phyloP scores from a whole-genome alignment of 2,329 filamentous ascomycete genomes.

The Mycosphaerella arachidis region DNA sequence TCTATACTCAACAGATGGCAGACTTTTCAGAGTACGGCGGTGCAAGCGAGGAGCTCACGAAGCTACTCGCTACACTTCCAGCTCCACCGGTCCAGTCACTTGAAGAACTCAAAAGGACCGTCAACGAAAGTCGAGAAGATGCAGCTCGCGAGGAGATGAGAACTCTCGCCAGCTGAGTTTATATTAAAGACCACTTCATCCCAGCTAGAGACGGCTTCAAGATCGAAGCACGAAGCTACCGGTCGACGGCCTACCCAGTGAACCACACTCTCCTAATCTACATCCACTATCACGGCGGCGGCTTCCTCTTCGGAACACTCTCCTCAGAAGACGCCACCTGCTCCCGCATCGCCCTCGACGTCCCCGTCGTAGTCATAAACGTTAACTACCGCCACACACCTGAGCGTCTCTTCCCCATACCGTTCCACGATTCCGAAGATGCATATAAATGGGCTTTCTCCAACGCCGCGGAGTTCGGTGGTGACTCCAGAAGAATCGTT shows the following conservation, averaged over 20 bases:
- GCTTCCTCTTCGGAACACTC: conserved; percentile 54
- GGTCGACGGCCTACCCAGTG: conserved; percentile 33
- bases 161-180: conserved; percentile 3
- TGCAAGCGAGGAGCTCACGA: conserved; percentile 12
- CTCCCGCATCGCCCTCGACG: conserved; percentile 42
- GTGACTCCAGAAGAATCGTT: conserved; percentile 39
- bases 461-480: conserved; percentile 37
- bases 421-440: conserved; percentile 53
- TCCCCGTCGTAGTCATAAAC: conserved; percentile 47
- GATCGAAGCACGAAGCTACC: conserved; percentile 47
- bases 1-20: conserved; percentile 2
- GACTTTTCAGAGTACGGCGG: conserved; percentile 22
- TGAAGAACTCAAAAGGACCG: conserved; percentile 13
- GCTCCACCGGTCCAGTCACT: conserved; percentile 7
- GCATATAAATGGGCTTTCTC: conserved; percentile 52
- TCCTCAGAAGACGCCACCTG: conserved; percentile 52
- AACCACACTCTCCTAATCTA: conserved; percentile 40
- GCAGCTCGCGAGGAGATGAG: conserved; percentile 10
- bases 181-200: conserved; percentile 27
- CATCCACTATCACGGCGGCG: conserved; percentile 53
- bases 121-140: conserved; percentile 15
- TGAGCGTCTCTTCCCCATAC: conserved; percentile 49
- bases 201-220: conserved; percentile 43
- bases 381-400: conserved; percentile 59
- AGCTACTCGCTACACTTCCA: conserved; percentile 13